Evolutionary conservation across 257 asterid species (phyloP).

Genomic region (Linderniella brevidens): DNA sequence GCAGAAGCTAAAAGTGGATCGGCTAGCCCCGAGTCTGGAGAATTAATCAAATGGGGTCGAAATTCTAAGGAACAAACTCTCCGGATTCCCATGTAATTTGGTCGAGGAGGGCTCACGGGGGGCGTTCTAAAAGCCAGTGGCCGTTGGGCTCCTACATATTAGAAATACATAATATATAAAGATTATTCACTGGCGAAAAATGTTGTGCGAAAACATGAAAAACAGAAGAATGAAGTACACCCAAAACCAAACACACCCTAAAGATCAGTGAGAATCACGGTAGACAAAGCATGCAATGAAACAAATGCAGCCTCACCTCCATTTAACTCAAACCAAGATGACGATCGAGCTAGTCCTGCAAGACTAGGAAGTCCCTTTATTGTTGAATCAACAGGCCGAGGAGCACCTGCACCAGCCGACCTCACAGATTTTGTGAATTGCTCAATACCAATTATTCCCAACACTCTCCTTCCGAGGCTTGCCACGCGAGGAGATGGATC

Average conservation of each 20-base stretch:
- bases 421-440: constrained; percentile 71
- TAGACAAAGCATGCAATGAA: too few species aligned
- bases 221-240: background rate
- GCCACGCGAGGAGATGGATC: constrained; percentile 97
- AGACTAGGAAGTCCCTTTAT: constrained; percentile 29
- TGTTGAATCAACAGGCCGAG: constrained; percentile 39
- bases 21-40: constrained; percentile 90
- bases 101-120: constrained; percentile 98
- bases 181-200: background rate
- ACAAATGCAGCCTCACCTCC: constrained; percentile 35
- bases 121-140: constrained; percentile 94
- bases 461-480: constrained; percentile 67
- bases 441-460: constrained; percentile 85
- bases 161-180: constrained; percentile 8
- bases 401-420: constrained; percentile 14
- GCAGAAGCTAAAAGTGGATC: constrained; percentile 84
- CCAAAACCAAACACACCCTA: too few species aligned
- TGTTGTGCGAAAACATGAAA: background rate
- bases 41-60: constrained; percentile 78
- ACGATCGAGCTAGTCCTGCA: constrained; percentile 87
- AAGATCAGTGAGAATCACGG: too few species aligned
- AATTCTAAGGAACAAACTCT: constrained; percentile 96
- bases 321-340: constrained; percentile 89
- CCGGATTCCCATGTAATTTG: constrained; percentile 82
- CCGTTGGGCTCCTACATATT: constrained; percentile 46